Evolutionary conservation across 129 eudicot species (phyloP).

Genomic region (Deinandra increscens): DNA sequence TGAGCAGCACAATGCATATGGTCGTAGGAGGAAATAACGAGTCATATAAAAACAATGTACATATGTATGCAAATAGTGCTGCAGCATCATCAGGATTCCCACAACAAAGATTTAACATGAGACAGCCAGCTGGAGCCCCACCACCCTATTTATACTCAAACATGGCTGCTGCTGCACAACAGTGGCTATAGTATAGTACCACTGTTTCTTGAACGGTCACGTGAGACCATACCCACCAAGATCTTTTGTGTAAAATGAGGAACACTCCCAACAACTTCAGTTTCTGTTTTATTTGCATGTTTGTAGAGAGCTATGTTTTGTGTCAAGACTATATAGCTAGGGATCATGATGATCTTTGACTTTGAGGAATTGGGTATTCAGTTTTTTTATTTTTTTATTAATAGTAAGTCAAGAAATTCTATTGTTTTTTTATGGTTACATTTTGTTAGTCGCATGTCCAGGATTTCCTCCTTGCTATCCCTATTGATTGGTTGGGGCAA

Average conservation of each 20-base stretch:
- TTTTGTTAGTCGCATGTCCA: no score
- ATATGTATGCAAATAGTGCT: conserved; percentile 57
- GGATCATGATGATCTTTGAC: conserved; percentile 14
- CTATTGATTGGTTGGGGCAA: no score
- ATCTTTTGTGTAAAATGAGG: conserved; percentile 22
- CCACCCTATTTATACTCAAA: conserved; percentile 40
- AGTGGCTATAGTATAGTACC: conserved; percentile 55
- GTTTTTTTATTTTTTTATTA: no score
- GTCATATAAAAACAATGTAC: conserved; percentile 21
- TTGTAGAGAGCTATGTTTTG: conserved; percentile 24
- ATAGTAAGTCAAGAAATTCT: no score
- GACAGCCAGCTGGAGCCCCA: conserved; percentile 40
- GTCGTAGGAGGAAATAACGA: conserved; percentile 33
- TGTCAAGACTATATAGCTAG: conserved; percentile 17
- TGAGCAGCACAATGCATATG: conserved; percentile 50
- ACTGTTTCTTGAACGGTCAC: conserved; percentile 44
- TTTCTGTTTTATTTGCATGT: conserved; percentile 18
- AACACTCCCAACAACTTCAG: background rate
- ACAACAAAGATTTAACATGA: conserved; percentile 42
- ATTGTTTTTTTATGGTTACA: no score
- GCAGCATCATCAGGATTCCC: conserved; percentile 99
- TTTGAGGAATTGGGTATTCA: no score
- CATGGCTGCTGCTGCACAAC: conserved; percentile 60
- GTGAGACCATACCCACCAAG: background rate
- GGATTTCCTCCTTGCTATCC: no score